A percentile compares a stretch with the other conserved stretches of the same genome.
These are phyloP conservation scores for Blastobotrys illinoisensis DNA, from an alignment of 1,139 yeast species.

Conservation along the genomic window DNA sequence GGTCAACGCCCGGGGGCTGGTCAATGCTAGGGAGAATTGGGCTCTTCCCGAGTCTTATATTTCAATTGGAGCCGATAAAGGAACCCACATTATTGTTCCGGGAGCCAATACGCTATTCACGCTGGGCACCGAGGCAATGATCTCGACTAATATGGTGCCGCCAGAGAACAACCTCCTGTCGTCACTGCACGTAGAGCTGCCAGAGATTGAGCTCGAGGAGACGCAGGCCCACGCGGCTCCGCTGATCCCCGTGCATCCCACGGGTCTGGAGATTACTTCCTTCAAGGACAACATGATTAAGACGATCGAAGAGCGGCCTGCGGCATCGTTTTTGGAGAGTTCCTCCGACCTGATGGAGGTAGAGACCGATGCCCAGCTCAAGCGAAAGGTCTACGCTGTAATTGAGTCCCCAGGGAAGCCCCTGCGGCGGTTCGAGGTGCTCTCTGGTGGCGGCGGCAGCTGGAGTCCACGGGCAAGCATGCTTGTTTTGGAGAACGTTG, in stretches of 20 bases:
- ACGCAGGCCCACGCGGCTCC: conserved; percentile 17
- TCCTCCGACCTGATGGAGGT: conserved; percentile 42
- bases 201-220: conserved; percentile 4
- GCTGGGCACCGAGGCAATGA: conserved; percentile 26
- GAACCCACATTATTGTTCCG: conserved; percentile 21
- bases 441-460: conserved; percentile 58
- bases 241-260: conserved; percentile 21
- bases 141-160: conserved; percentile 9
- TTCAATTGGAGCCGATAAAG: conserved; percentile 15
- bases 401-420: conserved; percentile 5
- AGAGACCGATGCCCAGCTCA: conserved; percentile 14
- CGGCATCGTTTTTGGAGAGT: conserved; percentile 47
- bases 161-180: conserved; percentile 12
- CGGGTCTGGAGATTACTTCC: conserved; percentile 37
- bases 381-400: conserved; percentile 13
- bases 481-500: conserved; percentile 54
- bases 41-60: conserved; percentile 20
- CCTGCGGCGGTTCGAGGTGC: conserved; percentile 37
- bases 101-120: conserved; percentile 33
- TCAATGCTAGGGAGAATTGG: conserved; percentile 27
- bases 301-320: conserved; percentile 43
- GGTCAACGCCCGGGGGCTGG: conserved; percentile 13
- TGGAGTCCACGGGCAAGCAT: conserved; percentile 62
- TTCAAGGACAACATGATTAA: conserved; percentile 50
- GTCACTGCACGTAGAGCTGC: conserved; percentile 11